phyloP scores from a whole-genome alignment of 805 yeast species.

The Metschnikowia borealis region DNA sequence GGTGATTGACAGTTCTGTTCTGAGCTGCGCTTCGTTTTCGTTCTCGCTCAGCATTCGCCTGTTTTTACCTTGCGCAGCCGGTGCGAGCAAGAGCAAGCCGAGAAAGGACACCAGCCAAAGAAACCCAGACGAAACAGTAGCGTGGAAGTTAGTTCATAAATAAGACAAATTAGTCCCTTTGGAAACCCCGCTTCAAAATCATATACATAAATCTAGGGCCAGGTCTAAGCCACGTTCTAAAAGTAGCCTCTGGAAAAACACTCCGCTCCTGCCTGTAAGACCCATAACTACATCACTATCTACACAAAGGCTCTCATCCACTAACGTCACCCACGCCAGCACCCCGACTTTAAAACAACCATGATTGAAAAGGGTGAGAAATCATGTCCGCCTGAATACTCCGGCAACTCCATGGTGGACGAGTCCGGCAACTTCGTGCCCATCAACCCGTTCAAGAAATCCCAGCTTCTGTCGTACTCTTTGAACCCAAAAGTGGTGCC shows the following conservation, averaged over 20 bases:
- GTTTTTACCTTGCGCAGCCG: background rate
- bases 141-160: no score
- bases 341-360: background rate
- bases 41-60: background rate
- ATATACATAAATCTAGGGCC: no score
- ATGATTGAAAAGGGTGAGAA: constrained; percentile 2
- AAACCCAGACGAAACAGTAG: background rate
- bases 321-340: background rate
- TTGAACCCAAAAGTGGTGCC: constrained; percentile 45
- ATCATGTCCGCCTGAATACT: background rate
- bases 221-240: background rate
- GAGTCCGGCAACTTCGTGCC: constrained; percentile 11
- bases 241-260: background rate
- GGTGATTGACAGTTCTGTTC: no score
- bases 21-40: no score
- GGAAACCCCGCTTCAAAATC: no score
- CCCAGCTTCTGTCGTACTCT: constrained; percentile 30
- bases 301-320: constrained; percentile 3
- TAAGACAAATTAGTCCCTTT: no score
- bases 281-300: constrained; percentile 1
- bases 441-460: constrained; percentile 25
- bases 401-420: constrained; percentile 8
- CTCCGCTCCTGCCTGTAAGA: constrained; percentile 2
- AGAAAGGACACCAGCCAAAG: background rate
- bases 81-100: constrained; percentile 1